A percentile compares a stretch with the other conserved stretches of the same genome.
phyloP scores from a whole-genome alignment of 805 yeast species.

The Spathaspora gorwiae region DNA sequence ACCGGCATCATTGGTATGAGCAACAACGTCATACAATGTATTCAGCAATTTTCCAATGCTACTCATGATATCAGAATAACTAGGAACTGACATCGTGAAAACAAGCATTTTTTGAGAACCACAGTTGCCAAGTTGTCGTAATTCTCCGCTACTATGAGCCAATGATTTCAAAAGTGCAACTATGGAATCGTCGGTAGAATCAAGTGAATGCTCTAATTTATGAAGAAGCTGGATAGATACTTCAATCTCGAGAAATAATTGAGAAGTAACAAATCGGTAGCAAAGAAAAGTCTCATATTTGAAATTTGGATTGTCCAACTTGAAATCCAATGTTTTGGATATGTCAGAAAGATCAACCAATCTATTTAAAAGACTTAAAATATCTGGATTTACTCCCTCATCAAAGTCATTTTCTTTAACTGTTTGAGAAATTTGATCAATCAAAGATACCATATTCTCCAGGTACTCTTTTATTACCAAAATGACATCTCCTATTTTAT shows the following conservation, averaged over 20 bases:
- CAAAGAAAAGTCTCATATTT: not conserved
- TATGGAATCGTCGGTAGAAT: not conserved
- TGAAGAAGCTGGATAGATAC: not conserved
- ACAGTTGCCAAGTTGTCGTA: too few species aligned
- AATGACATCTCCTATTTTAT: slow-evolving; percentile 28
- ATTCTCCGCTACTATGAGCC: not conserved
- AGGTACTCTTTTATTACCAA: too few species aligned
- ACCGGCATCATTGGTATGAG: too few species aligned
- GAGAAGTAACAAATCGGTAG: not conserved
- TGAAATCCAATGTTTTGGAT: not conserved
- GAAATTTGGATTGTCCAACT: not conserved
- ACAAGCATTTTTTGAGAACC: too few species aligned
- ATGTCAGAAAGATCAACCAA: too few species aligned
- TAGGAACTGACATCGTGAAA: too few species aligned
- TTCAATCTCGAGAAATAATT: not conserved
- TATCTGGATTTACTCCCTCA: not conserved
- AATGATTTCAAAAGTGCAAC: not conserved
- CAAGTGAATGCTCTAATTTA: too few species aligned
- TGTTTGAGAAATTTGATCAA: not conserved
- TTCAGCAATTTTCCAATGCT: not conserved
- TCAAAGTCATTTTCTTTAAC: not conserved
- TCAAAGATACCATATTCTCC: not conserved
- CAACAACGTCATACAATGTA: not conserved
- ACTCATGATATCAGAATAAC: not conserved
- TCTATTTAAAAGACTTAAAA: too few species aligned